A percentile compares a stretch with the other conserved stretches of the same genome.
phyloP scores from a whole-genome alignment of 805 yeast genomes.

The Candida nemodendra region DNA sequence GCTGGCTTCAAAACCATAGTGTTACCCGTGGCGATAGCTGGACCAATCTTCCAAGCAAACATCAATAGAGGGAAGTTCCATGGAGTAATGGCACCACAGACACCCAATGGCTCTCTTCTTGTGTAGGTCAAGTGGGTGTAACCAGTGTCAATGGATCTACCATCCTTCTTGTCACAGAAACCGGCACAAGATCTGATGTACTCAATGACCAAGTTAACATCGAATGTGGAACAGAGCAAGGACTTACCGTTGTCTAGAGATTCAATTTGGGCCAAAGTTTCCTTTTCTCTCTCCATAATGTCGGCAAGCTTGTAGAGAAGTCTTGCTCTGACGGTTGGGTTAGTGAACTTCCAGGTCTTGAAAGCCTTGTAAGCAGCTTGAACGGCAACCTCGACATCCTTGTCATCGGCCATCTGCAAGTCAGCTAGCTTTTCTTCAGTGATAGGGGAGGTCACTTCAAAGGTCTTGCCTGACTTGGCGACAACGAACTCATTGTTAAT shows the following conservation, averaged over 20 bases:
- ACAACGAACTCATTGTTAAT: conserved; percentile 62
- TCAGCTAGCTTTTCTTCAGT: conserved; percentile 69
- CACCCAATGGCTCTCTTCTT: conserved; percentile 89
- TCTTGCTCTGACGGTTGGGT: conserved; percentile 66
- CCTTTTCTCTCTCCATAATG: conserved; percentile 68
- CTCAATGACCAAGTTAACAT: conserved; percentile 64
- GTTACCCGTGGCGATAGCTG: conserved; percentile 90
- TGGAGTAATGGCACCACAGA: conserved; percentile 93
- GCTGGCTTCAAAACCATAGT: conserved; percentile 86
- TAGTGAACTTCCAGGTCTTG: conserved; percentile 66
- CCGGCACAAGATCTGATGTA: conserved; percentile 87
- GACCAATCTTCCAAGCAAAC: conserved; percentile 95
- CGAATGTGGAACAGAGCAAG: conserved; percentile 65
- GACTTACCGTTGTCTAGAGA: conserved; percentile 90
- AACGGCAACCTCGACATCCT: conserved; percentile 83
- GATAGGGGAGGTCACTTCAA: conserved; percentile 63
- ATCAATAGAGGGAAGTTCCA: conserved; percentile 96
- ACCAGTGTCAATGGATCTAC: conserved; percentile 75
- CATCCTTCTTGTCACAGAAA: conserved; percentile 84
- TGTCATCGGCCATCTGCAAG: conserved; percentile 72
- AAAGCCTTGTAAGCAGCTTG: conserved; percentile 81
- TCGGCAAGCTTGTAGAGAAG: conserved; percentile 73
- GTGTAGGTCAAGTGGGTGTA: conserved; percentile 71
- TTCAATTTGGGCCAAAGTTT: conserved; percentile 75
- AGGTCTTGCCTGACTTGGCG: conserved; percentile 56